A percentile compares a stretch with the other conserved stretches of the same genome.
These are phyloP conservation scores for Sclerotinia trifoliorum DNA, from an alignment of 2,329 filamentous ascomycete species.

Conservation along the genomic window DNA sequence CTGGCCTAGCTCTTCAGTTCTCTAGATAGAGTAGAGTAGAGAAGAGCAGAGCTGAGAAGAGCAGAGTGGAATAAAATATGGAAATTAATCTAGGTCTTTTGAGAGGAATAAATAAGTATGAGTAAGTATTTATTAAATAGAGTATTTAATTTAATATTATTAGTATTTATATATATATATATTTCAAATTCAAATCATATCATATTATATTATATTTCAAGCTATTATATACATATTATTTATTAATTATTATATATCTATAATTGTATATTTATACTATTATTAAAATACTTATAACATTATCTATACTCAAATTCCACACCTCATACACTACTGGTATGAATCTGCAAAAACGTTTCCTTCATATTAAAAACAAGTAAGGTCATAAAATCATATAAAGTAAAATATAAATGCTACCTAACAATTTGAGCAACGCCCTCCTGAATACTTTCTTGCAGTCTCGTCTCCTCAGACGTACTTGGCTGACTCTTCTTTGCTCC, in stretches of 20 bases:
- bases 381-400: background rate
- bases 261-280: too few relatives aligned
- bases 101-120: too few relatives aligned
- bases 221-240: background rate
- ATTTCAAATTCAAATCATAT: background rate
- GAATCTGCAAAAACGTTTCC: background rate
- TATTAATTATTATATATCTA: too few relatives aligned
- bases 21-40: too few relatives aligned
- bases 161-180: too few relatives aligned
- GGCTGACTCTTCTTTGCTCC: slow-evolving; percentile 12
- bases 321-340: background rate
- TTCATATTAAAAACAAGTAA: background rate
- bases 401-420: background rate
- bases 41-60: too few relatives aligned
- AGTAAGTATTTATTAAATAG: too few relatives aligned
- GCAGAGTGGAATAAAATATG: too few relatives aligned
- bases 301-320: background rate
- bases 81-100: too few relatives aligned
- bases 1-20: too few relatives aligned
- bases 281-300: background rate
- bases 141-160: too few relatives aligned
- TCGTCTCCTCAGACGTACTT: background rate
- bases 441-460: background rate
- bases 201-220: background rate
- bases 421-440: background rate